Base-by-base conservation (phyloP, 768 basidiomycete species). In the Pholiota molesta region DNA sequence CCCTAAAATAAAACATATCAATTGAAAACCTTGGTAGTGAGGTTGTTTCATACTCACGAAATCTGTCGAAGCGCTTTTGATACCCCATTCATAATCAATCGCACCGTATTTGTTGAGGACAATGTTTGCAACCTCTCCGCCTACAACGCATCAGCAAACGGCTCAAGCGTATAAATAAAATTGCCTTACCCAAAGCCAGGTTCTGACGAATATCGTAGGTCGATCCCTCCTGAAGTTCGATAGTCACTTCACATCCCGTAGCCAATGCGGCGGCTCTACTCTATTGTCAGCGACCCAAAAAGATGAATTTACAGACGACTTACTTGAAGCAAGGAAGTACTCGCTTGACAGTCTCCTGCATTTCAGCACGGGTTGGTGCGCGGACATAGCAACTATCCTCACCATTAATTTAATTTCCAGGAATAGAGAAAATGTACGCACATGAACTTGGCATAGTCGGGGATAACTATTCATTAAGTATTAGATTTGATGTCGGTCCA, bases 391-490 rank as follows among this genome's bases (percentile, higher is more conserved):
- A 95, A 5, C 87, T 89, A 53, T 1, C 35, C 29, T 54, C 44
- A 58, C 35, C 21, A 14, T 54, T 28, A 62, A 23, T 2, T 26
- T 13, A 6, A 33, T 14, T 16, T 3, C 21, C 2, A 53, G 45
- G 5, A 11, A n/a, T 19, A 58, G 17, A 37, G 33, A 2, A 7
- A 14, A 19, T 16, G 23, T 31, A 71, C 86, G 60, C 69, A 90
- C 90, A 78, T 74, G 76, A 92, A 86, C 65, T 86, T 88, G 1
- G 91, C 80, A 68, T 92, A 88, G 70, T 94, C 92, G 0, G 94
- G 94, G 53, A 93, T 92, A 54, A 95, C 93, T 94, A 47, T 5
- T 28, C 4, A 26, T 10, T 39, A 35, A 5, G 45, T 23, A 58
- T 52, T 9, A 62, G 52, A 55, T 31, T 7, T 49, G 14, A 52